Evolutionary conservation across 495 filamentous ascomycete genomes (phyloP).

Genomic region (Penicillium argentinense): DNA sequence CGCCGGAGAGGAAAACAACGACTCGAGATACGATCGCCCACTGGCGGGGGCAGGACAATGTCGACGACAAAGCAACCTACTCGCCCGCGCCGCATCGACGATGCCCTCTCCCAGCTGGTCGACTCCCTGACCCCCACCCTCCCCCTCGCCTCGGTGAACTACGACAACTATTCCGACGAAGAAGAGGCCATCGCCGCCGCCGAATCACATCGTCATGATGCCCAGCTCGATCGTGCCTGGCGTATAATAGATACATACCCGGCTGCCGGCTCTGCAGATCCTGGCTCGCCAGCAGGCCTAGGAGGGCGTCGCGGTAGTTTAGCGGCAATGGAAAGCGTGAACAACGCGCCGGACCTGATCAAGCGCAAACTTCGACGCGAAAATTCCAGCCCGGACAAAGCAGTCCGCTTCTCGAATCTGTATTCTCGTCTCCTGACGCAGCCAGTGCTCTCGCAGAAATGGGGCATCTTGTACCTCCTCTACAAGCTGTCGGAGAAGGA

Average conservation of each 20-base stretch:
- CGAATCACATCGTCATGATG: slow-evolving; percentile 46
- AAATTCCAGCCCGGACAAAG: slow-evolving; percentile 76
- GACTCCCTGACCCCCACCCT: slow-evolving; percentile 48
- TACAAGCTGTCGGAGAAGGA: slow-evolving; percentile 71
- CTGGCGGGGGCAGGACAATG: slow-evolving; percentile 30
- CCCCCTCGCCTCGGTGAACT: slow-evolving; percentile 30
- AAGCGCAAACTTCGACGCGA: slow-evolving; percentile 77
- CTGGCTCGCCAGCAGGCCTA: slow-evolving; percentile 27
- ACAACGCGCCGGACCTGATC: slow-evolving; percentile 89
- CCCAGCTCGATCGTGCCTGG: slow-evolving; percentile 46
- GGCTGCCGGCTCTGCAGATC: slow-evolving; percentile 22
- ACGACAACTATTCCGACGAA: slow-evolving; percentile 39
- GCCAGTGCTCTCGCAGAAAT: slow-evolving; percentile 91
- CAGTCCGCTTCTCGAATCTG: slow-evolving; percentile 82
- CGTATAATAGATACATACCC: slow-evolving; percentile 36
- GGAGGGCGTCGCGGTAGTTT: slow-evolving; percentile 34
- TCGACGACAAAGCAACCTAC: slow-evolving; percentile 28
- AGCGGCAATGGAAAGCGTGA: slow-evolving; percentile 58
- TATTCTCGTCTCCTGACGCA: slow-evolving; percentile 84
- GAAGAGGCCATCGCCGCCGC: slow-evolving; percentile 44
- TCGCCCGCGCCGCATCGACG: slow-evolving; percentile 52
- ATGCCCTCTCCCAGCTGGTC: slow-evolving; percentile 56
- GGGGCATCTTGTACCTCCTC: slow-evolving; percentile 90
- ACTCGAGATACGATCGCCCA: slow-evolving; percentile 4
- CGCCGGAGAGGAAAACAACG: slow-evolving; percentile 2